Conservation (phyloP, 352 stramenopile genomes). For the Globisporangium barbulae region DNA sequence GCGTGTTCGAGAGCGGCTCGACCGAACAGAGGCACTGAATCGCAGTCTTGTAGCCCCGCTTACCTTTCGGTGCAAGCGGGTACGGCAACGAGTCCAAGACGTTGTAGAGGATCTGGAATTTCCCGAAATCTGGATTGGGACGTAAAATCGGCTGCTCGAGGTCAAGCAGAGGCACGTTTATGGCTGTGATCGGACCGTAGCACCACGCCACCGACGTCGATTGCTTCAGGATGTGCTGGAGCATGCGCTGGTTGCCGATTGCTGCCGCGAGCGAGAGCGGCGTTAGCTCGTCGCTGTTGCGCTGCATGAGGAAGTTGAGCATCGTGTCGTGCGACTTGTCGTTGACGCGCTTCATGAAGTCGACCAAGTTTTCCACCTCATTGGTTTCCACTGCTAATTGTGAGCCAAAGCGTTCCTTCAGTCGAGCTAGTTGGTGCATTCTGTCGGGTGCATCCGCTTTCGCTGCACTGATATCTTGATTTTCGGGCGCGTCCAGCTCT, state of each 20-base stretch:
- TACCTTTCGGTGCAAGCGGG: constrained; percentile 34
- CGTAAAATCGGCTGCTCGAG: constrained; percentile 45
- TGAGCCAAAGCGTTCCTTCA: not conserved
- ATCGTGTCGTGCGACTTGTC: constrained; percentile 32
- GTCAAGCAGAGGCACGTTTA: constrained; percentile 48
- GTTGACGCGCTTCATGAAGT: constrained; percentile 30
- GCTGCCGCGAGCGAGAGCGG: constrained; percentile 54
- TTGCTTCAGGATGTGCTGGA: constrained; percentile 51
- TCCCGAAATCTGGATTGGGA: constrained; percentile 16
- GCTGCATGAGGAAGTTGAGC: constrained; percentile 38
- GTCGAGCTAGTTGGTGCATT: not conserved
- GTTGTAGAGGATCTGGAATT: constrained; percentile 24
- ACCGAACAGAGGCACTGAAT: constrained; percentile 60
- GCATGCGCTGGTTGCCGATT: constrained; percentile 49
- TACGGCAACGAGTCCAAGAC: constrained; percentile 22
- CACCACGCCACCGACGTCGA: constrained; percentile 45
- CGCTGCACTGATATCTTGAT: not conserved
- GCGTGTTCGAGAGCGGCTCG: constrained; percentile 39
- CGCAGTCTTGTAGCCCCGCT: constrained; percentile 35
- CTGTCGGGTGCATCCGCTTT: too few species aligned
- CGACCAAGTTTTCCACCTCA: constrained; percentile 18
- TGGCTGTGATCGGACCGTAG: constrained; percentile 53
- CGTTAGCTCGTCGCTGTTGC: constrained; percentile 49
- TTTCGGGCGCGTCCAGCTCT: not conserved
- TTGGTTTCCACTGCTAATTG: not conserved